These are phyloP conservation scores for Sergeia podlipaevii DNA, from an alignment of 208 protist species.

Conservation along the genomic window DNA sequence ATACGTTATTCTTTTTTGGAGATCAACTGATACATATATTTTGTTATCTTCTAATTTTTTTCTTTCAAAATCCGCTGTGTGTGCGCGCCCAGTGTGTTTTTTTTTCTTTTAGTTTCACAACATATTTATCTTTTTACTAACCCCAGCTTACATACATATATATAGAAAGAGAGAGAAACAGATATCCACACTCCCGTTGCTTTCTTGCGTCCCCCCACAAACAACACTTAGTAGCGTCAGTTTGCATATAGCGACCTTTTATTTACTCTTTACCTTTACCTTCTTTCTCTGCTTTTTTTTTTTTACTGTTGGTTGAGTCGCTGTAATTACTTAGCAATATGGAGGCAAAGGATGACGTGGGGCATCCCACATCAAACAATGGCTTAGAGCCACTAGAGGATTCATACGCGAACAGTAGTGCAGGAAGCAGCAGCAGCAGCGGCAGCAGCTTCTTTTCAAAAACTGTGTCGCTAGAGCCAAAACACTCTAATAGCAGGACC, in stretches of 20 bases:
- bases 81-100: slow-evolving; percentile 1
- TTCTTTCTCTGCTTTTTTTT: slow-evolving; percentile 5
- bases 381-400: no score
- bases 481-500: not conserved
- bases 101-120: not conserved
- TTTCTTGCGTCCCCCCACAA: no score
- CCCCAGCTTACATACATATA: not conserved
- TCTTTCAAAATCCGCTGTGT: not conserved
- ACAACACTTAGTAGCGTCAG: not conserved
- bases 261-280: not conserved
- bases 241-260: not conserved
- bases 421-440: not conserved
- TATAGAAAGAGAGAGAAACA: no score
- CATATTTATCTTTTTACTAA: slow-evolving; percentile 11
- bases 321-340: slow-evolving; percentile 1
- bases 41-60: not conserved
- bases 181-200: no score
- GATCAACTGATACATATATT: not conserved
- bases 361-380: not conserved
- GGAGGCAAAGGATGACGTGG: not conserved
- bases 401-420: no score
- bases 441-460: not conserved
- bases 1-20: no score
- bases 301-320: not conserved
- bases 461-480: not conserved